These are phyloP conservation scores for Biscogniauxia marginata DNA, from an alignment of 2,329 filamentous ascomycete species.

Conservation along the genomic window DNA sequence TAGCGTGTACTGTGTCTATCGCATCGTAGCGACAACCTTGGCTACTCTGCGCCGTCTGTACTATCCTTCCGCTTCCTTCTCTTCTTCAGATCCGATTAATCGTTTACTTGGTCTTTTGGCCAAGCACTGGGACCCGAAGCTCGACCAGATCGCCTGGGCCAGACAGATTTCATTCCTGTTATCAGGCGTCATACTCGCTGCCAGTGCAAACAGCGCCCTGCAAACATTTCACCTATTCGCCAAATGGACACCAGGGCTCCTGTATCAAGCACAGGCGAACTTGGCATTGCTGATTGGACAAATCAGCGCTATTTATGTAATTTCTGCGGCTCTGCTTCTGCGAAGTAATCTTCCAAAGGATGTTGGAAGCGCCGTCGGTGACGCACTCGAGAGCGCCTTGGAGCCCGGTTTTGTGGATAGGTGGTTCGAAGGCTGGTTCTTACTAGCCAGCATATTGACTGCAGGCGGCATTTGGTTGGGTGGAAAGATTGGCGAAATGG, in stretches of 20 bases:
- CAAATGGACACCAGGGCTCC: slow-evolving; percentile 68
- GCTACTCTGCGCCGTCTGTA: slow-evolving; percentile 63
- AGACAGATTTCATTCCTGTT: slow-evolving; percentile 82
- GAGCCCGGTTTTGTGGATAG: slow-evolving; percentile 71
- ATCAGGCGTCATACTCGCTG: slow-evolving; percentile 77
- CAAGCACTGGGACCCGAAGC: slow-evolving; percentile 77
- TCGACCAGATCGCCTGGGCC: slow-evolving; percentile 81
- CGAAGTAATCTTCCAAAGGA: slow-evolving; percentile 76
- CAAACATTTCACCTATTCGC: slow-evolving; percentile 83
- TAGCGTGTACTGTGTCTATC: slow-evolving; percentile 80
- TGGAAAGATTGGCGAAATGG: slow-evolving; percentile 52
- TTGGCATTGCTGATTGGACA: slow-evolving; percentile 78
- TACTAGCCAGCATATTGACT: slow-evolving; percentile 65
- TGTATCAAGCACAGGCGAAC: slow-evolving; percentile 73
- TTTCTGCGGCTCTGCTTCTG: slow-evolving; percentile 73
- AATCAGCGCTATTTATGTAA: slow-evolving; percentile 81
- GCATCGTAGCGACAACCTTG: slow-evolving; percentile 69
- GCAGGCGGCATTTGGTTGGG: slow-evolving; percentile 72
- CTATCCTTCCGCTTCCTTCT: slow-evolving; percentile 51
- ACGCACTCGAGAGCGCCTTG: slow-evolving; percentile 74
- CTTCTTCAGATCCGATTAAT: slow-evolving; percentile 78
- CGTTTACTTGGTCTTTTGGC: slow-evolving; percentile 77
- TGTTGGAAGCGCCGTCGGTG: slow-evolving; percentile 73
- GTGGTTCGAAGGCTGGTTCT: slow-evolving; percentile 89
- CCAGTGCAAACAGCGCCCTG: slow-evolving; percentile 78